Conservation (phyloP, 2,329 filamentous ascomycete genomes). For the Fusarium torulosum region DNA sequence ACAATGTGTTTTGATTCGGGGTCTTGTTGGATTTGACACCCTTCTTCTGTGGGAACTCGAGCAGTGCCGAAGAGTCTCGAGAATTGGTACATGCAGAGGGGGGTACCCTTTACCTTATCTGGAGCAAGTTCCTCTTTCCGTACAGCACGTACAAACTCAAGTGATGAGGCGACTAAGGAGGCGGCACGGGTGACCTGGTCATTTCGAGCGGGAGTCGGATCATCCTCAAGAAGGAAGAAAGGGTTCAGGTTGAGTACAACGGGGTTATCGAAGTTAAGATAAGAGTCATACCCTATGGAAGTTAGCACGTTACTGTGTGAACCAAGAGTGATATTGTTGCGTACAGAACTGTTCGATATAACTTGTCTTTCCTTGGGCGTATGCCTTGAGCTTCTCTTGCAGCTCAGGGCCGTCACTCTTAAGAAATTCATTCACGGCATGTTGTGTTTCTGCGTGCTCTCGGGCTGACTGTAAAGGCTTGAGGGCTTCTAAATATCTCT, state of each 20-base stretch:
- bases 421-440: slow-evolving; percentile 86
- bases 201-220: slow-evolving; percentile 94
- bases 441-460: slow-evolving; percentile 85
- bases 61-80: slow-evolving; percentile 95
- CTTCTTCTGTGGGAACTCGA: slow-evolving; percentile 91
- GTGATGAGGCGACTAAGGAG: slow-evolving; percentile 87
- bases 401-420: slow-evolving; percentile 83
- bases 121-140: slow-evolving; percentile 92
- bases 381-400: slow-evolving; percentile 90
- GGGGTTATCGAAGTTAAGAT: slow-evolving; percentile 96
- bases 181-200: slow-evolving; percentile 96
- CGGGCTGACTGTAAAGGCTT: slow-evolving; percentile 83
- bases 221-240: slow-evolving; percentile 97
- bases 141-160: slow-evolving; percentile 93
- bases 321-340: neutral
- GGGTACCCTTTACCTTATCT: slow-evolving; percentile 84
- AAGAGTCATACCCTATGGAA: slow-evolving; percentile 91
- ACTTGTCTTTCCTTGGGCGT: slow-evolving; percentile 90
- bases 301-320: slow-evolving; percentile 17
- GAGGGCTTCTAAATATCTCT: slow-evolving; percentile 83
- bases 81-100: slow-evolving; percentile 98
- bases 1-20: slow-evolving; percentile 93
- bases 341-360: slow-evolving; percentile 99
- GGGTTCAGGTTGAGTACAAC: slow-evolving; percentile 98
- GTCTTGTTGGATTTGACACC: slow-evolving; percentile 96